Evolutionary conservation across 148 eudicot genomes (phyloP).

Genomic region (Pouteria glomerata): DNA sequence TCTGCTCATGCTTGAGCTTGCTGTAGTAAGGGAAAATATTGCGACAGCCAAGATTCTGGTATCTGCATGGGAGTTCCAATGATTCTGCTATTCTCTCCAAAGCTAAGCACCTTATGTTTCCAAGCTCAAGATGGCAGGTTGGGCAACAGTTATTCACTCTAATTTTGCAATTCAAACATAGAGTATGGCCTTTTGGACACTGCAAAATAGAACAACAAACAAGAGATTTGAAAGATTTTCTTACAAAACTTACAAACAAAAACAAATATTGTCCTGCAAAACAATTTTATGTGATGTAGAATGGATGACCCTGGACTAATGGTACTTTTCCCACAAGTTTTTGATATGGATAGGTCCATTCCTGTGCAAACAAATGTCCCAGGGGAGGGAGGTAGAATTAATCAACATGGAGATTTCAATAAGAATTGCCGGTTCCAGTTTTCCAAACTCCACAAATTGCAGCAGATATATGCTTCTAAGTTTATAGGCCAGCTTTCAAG

Average conservation of each 20-base stretch:
- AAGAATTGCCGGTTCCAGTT: background rate
- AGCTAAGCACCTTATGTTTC: constrained; percentile 53
- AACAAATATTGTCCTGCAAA: too few relatives aligned
- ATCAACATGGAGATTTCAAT: background rate
- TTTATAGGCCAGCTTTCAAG: background rate
- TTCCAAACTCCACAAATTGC: background rate
- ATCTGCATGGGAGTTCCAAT: constrained; percentile 50
- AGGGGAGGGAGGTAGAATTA: background rate
- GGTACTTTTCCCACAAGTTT: too few relatives aligned
- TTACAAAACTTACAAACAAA: background rate
- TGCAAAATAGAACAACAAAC: constrained; percentile 14
- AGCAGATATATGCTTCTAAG: background rate
- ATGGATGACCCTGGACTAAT: too few relatives aligned
- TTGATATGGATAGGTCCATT: too few relatives aligned
- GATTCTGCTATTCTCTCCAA: constrained; percentile 55
- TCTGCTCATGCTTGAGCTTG: constrained; percentile 50
- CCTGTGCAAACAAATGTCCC: background rate
- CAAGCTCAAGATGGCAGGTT: constrained; percentile 45
- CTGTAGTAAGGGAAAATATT: constrained; percentile 41
- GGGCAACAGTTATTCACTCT: constrained; percentile 47
- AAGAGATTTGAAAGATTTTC: background rate
- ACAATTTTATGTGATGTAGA: too few relatives aligned
- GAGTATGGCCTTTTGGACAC: constrained; percentile 62
- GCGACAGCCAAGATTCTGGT: constrained; percentile 39
- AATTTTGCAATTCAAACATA: constrained; percentile 47